These are phyloP conservation scores for Phytophthora rubi DNA, from an alignment of 352 stramenopile species.

Conservation along the genomic window DNA sequence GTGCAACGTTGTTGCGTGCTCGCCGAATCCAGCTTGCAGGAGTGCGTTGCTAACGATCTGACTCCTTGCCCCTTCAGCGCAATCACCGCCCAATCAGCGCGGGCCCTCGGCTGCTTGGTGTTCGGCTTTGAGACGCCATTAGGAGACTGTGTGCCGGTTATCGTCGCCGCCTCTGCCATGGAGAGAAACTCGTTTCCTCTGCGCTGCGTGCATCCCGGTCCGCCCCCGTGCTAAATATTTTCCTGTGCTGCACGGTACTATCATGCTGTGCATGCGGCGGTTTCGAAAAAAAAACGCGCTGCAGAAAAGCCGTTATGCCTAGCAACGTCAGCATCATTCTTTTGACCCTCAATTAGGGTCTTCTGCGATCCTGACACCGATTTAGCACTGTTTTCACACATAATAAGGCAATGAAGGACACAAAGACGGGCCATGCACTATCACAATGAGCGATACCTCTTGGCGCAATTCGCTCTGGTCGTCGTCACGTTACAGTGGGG, in stretches of 20 bases:
- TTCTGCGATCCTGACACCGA: too few species aligned
- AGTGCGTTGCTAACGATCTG: slow-evolving; percentile 24
- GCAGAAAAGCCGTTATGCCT: too few species aligned
- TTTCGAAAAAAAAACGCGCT: too few species aligned
- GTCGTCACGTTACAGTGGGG: slow-evolving; percentile 21
- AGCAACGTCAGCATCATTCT: too few species aligned
- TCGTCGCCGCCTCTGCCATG: too few species aligned
- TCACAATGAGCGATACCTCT: slow-evolving; percentile 34
- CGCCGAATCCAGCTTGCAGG: slow-evolving; percentile 16
- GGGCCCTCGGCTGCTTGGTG: not conserved
- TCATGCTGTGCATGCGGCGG: too few species aligned
- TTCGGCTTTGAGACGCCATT: not conserved
- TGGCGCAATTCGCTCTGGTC: slow-evolving; percentile 20
- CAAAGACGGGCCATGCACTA: slow-evolving; percentile 9
- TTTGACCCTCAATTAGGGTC: too few species aligned
- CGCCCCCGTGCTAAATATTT: too few species aligned
- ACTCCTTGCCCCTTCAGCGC: slow-evolving; percentile 11
- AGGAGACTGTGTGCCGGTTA: too few species aligned
- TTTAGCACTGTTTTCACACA: not conserved
- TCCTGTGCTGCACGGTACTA: too few species aligned
- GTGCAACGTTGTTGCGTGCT: slow-evolving; percentile 15
- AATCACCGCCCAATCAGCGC: slow-evolving; percentile 8
- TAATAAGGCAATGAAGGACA: not conserved
- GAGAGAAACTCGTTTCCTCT: too few species aligned
- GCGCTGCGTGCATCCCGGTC: too few species aligned